phyloP scores from a whole-genome alignment of 805 yeast species.

The Ogataea pilisensis region DNA sequence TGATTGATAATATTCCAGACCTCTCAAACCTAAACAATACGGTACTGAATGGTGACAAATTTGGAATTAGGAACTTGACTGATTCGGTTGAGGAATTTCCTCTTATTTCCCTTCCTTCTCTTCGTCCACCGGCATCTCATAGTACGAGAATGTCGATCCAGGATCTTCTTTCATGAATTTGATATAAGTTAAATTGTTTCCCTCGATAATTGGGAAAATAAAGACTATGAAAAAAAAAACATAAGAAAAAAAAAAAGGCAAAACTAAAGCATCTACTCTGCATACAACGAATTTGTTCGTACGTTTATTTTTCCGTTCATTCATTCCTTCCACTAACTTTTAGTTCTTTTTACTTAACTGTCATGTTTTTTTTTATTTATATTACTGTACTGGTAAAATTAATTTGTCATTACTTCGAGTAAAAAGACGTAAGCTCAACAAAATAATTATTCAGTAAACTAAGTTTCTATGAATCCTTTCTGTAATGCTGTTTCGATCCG shows the following conservation, averaged over 20 bases:
- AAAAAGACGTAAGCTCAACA: no score
- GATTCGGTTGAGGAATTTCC: slow-evolving; percentile 6
- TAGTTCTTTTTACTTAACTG: background rate
- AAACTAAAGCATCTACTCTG: no score
- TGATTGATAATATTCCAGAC: slow-evolving; percentile 24
- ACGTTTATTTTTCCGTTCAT: no score
- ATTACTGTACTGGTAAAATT: no score
- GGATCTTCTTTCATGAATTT: slow-evolving; percentile 16
- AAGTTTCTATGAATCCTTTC: slow-evolving; percentile 29
- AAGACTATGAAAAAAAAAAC: no score
- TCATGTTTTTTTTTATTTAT: background rate
- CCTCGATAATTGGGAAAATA: no score
- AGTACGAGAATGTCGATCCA: slow-evolving; percentile 17
- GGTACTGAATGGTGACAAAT: slow-evolving; percentile 17
- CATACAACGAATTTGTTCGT: no score
- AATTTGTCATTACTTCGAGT: no score
- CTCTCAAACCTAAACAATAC: slow-evolving; percentile 10
- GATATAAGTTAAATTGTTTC: no score
- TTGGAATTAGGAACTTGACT: slow-evolving; percentile 14
- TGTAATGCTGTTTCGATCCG: slow-evolving; percentile 55
- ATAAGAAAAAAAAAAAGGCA: no score
- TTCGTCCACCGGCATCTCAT: background rate
- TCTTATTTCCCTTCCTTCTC: background rate
- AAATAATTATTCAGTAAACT: no score
- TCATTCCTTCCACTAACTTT: background rate